Base-by-base conservation (phyloP, 148 eudicot species). In the Euryodendron excelsum region DNA sequence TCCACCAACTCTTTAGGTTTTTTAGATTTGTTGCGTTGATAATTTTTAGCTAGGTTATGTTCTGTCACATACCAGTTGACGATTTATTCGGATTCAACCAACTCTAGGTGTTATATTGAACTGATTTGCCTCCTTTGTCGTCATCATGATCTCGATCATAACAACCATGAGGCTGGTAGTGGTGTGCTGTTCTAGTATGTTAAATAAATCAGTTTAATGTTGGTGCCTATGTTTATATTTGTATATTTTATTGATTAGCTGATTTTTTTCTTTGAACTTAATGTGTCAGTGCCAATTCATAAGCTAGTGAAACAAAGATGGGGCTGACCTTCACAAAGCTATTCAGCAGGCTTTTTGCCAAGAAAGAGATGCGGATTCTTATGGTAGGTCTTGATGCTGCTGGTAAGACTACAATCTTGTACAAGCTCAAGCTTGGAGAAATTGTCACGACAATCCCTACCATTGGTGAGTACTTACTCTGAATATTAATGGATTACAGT, bases 381-480 rank as follows among this genome's bases (percentile, higher is more conserved):
- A 80, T 80, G 83, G 79, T 75, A 33, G 83, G 83, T 80, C 83
- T 80, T 41, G 83, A 76, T 69, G 83, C 79, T 45, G 79, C 83
- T 76, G 79, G 83, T 69, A 80, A 80, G 78, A 80, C 79, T 27
- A 80, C 83, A 52, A 75, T 80, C 21, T 13, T 75, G 68, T 80
- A 75, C 75, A 80, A 75, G 23, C 76, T 80, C 62, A 76, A 80
- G 66, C 83, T 80, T 25, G 83, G 83, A 31, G 82, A 80, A 59
- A 80, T 80, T 53, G 83, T 80, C 39, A 76, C 83, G 1, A 80
- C 83, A 31, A 80, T 80, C 39, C 83, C 83, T 69, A 80, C 83
- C 14, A 80, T 80, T 2, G 83, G 83, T 76, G 58, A 80, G 83
- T 76, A 31, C 1, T 7, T 21, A 2, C 23, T 18, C 10, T 25